Evolutionary conservation across 306 rosid genomes (phyloP).

Genomic region (Acacia melanoxylon): DNA sequence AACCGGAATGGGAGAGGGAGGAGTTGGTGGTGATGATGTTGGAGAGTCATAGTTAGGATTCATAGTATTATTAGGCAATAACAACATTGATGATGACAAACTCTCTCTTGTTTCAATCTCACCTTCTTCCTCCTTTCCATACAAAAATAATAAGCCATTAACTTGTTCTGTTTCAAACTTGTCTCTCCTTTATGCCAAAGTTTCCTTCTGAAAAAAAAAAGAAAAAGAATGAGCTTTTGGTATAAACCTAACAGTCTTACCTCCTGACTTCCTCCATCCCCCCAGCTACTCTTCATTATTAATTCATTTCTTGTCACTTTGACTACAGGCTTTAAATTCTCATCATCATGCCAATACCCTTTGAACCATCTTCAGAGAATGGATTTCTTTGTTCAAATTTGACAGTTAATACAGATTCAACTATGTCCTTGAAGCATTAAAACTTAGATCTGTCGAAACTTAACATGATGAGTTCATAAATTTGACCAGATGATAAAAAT

Average conservation of each 20-base stretch:
- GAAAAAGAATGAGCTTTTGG: constrained; percentile 34
- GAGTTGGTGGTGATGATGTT: constrained; percentile 81
- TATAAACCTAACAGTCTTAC: constrained; percentile 58
- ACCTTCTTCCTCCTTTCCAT: constrained; percentile 16
- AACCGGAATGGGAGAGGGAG: constrained; percentile 79
- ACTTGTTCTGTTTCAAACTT: constrained; percentile 14
- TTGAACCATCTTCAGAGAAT: neutral
- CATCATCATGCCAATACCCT: neutral
- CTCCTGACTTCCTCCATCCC: neutral
- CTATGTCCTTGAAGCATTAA: neutral
- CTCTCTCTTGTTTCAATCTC: constrained; percentile 9
- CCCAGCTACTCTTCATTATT: constrained; percentile 15
- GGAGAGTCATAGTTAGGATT: constrained; percentile 41
- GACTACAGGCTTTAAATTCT: constrained; percentile 22
- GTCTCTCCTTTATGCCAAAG: neutral
- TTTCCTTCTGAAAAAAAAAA: neutral
- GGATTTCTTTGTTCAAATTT: neutral
- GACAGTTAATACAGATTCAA: neutral
- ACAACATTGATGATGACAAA: constrained; percentile 7
- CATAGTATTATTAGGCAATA: constrained; percentile 25
- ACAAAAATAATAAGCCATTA: neutral
- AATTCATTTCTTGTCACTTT: constrained; percentile 14
- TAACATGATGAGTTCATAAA: neutral
- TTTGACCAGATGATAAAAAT: neutral
- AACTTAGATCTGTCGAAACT: neutral